phyloP scores from a whole-genome alignment of 129 eudicot species.

The Saussurea involucrata region DNA sequence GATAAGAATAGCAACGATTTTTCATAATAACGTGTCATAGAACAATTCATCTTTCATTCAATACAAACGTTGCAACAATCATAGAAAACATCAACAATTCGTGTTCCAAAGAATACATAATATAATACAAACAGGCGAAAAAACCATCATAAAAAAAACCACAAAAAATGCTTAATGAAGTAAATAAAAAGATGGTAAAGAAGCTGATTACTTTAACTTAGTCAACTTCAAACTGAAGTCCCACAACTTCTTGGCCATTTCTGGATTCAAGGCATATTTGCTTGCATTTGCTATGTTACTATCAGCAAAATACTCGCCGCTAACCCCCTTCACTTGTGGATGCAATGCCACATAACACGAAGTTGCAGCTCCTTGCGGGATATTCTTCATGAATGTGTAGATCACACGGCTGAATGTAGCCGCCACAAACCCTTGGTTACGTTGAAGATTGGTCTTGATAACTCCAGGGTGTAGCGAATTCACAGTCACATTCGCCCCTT shows the following conservation, averaged over 20 bases:
- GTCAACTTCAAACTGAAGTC: conserved; percentile 70
- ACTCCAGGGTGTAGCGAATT: conserved; percentile 39
- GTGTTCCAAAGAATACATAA: background rate
- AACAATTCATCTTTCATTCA: background rate
- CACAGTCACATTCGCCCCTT: conserved; percentile 28
- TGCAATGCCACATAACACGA: conserved; percentile 77
- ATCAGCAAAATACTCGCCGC: conserved; percentile 81
- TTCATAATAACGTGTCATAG: background rate
- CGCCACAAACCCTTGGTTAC: conserved; percentile 29
- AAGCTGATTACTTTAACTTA: conserved; percentile 15
- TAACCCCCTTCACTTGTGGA: conserved; percentile 72
- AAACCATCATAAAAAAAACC: background rate
- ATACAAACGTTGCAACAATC: background rate
- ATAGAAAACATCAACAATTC: background rate
- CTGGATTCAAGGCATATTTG: conserved; percentile 35
- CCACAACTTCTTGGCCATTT: conserved; percentile 79
- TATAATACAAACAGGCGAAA: conserved; percentile 6
- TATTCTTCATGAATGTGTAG: conserved; percentile 19
- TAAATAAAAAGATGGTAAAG: background rate
- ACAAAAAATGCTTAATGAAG: background rate
- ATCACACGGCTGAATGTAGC: conserved; percentile 4
- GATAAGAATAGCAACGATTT: background rate
- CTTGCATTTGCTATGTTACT: conserved; percentile 49
- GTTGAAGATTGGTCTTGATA: conserved; percentile 27
- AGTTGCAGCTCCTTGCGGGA: conserved; percentile 80